These are phyloP conservation scores for Alternaria conjuncta DNA, from an alignment of 2,329 filamentous ascomycete genomes.

Conservation along the genomic window DNA sequence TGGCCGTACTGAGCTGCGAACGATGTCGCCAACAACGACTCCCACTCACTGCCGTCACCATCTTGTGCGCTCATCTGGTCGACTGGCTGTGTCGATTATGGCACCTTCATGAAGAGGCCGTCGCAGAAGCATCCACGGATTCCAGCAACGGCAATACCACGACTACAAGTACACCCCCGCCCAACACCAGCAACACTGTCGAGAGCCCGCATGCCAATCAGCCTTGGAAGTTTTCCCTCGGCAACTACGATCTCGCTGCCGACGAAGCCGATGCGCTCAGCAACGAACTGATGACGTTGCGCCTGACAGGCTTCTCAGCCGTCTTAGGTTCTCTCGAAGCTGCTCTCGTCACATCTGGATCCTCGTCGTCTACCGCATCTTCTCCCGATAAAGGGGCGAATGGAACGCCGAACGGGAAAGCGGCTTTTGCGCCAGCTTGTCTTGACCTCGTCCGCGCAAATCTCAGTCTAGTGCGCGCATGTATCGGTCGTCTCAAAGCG, in stretches of 20 bases:
- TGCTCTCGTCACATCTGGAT: slow-evolving; percentile 8
- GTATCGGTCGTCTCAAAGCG: slow-evolving; percentile 10
- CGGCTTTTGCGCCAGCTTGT: slow-evolving; percentile 7
- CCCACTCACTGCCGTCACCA: slow-evolving; percentile 13
- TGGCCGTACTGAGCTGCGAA: slow-evolving; percentile 12
- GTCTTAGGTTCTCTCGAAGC: slow-evolving; percentile 15
- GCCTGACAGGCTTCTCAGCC: slow-evolving; percentile 11
- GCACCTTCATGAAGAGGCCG: slow-evolving; percentile 6
- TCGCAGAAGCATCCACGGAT: slow-evolving; percentile 1
- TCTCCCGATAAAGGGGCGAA: not conserved
- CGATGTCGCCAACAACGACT: slow-evolving; percentile 12
- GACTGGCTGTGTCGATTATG: slow-evolving; percentile 16
- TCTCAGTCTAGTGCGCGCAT: slow-evolving; percentile 13
- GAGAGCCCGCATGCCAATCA: not conserved
- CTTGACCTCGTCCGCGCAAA: slow-evolving; percentile 11
- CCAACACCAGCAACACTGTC: not conserved
- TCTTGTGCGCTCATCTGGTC: slow-evolving; percentile 12
- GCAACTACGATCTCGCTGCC: slow-evolving; percentile 13
- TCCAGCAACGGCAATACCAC: slow-evolving; percentile 1
- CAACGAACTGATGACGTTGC: slow-evolving; percentile 15
- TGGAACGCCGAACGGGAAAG: not conserved
- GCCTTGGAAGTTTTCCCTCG: slow-evolving; percentile 14
- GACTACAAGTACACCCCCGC: not conserved
- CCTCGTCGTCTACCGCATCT: not conserved
- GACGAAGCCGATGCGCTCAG: slow-evolving; percentile 18